Conservation (phyloP, 768 basidiomycete genomes). For the Panaeolus cyanescens region DNA sequence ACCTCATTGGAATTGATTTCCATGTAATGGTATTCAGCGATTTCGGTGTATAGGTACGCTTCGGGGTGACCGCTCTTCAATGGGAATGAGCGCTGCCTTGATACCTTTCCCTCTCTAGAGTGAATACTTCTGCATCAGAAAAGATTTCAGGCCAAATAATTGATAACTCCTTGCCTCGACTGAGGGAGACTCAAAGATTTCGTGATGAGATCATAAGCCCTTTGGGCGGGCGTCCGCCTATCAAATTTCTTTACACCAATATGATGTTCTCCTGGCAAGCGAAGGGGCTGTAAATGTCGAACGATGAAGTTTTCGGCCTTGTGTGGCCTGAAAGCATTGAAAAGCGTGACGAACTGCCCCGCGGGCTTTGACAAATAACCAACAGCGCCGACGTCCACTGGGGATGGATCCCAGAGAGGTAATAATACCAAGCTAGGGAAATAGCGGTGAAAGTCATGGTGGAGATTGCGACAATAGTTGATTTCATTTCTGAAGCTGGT, state of each 20-base stretch:
- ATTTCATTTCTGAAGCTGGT: conserved; percentile 57
- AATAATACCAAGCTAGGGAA: conserved; percentile 62
- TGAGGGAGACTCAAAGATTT: conserved; percentile 40
- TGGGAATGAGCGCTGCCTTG: conserved; percentile 58
- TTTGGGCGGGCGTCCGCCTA: conserved; percentile 58
- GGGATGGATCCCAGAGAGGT: conserved; percentile 73
- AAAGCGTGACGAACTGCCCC: conserved; percentile 72
- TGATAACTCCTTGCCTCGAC: conserved; percentile 35
- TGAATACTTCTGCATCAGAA: neutral
- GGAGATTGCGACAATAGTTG: conserved; percentile 64
- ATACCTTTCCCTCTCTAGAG: conserved; percentile 34
- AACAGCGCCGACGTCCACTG: conserved; percentile 69
- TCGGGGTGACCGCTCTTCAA: conserved; percentile 64
- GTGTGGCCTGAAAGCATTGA: conserved; percentile 64
- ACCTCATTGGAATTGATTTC: conserved; percentile 50
- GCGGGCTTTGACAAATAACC: conserved; percentile 71
- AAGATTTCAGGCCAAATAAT: conserved; percentile 7
- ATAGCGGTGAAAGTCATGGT: conserved; percentile 73
- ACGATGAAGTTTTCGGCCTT: conserved; percentile 44
- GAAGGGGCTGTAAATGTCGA: conserved; percentile 55
- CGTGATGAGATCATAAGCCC: conserved; percentile 34
- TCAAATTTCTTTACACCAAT: conserved; percentile 52
- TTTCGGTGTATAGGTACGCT: conserved; percentile 70
- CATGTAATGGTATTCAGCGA: conserved; percentile 68
- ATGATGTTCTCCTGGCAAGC: conserved; percentile 62